Evolutionary conservation across 805 yeast genomes (phyloP), one percentile per base, ranked within the genome.

Genomic region (Wickerhamiella parazyma): DNA sequence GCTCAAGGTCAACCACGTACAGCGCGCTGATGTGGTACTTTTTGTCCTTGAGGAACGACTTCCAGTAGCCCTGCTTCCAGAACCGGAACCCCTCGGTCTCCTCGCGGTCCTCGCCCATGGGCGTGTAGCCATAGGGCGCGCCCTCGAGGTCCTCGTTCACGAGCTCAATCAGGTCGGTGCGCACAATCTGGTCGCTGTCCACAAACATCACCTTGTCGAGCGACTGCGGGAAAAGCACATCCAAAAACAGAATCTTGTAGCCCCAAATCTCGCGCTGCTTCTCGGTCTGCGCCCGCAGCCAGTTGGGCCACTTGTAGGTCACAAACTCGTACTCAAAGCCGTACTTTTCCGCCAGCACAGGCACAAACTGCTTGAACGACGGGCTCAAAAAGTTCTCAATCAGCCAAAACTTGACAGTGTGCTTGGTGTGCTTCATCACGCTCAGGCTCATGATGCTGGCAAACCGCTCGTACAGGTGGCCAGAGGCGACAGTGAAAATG

Each of bases 61-160:
- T 65, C 98, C 98, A 89, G 60, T 84, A 89, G 0, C 96, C 97
- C 48, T 75, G 73, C 54, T 85, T 80, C 98, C 97, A 91, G 63
- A 89, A 91, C 49, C 91, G 60, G 59, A 70, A 83, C 0, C 89
- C 93, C 56, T 81, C 89, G 79, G 78, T 80, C 51, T 81, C 93
- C 20, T 61, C 60, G 40, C 89, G 66, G 0, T 86, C 78, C 41
- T 82, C 89, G 51, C 87, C 77, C 95, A 78, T 81, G 33, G 94
- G 95, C 0, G 84, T 74, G 57, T 72, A 84, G 1, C 87, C 94
- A 56, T 87, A 87, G 1, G 94, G 83, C 0, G 89, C 83, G 4
- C 85, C 93, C 38, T 78, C 65, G 45, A 85, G 63, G 55, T 85
- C 91, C 22, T 76, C 48, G 36, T 78, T 75, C 9, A 73, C 72